These are phyloP conservation scores for Pseudozyma pruni DNA, from an alignment of 1,284 basidiomycete species.

Conservation along the genomic window DNA sequence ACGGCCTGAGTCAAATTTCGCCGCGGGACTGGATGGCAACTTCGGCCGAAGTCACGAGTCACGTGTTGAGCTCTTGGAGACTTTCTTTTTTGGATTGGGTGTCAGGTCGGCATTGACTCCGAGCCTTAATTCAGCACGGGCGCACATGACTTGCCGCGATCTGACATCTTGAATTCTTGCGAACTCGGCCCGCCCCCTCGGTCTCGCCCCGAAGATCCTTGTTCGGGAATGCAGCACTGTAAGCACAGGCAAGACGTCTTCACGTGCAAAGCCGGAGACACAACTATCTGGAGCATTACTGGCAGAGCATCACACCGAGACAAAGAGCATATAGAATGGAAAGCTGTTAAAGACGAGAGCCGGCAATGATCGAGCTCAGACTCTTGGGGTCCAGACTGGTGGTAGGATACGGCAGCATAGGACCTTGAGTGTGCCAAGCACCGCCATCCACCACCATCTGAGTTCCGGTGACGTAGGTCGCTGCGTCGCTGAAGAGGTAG, in stretches of 20 bases:
- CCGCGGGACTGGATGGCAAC: neutral
- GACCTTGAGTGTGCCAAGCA: constrained; percentile 54
- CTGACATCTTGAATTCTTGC: too few relatives aligned
- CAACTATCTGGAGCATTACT: too few relatives aligned
- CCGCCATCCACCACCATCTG: constrained; percentile 61
- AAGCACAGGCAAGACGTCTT: too few relatives aligned
- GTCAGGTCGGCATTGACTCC: neutral
- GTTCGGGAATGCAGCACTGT: too few relatives aligned
- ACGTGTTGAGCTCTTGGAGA: neutral
- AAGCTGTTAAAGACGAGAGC: constrained; percentile 35
- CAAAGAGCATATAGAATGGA: neutral
- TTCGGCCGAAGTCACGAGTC: neutral
- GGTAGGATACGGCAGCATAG: constrained; percentile 64
- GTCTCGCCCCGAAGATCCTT: too few relatives aligned
- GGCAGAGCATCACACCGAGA: neutral
- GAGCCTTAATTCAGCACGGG: neutral
- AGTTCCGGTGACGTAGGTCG: constrained; percentile 79
- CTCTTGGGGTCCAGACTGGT: constrained; percentile 53
- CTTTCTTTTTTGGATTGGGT: neutral
- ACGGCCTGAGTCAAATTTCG: neutral
- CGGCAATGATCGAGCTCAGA: constrained; percentile 50
- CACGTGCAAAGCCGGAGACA: too few relatives aligned
- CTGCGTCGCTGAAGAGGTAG: constrained; percentile 89
- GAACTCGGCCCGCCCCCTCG: too few relatives aligned
- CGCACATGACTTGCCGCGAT: too few relatives aligned